Conservation (phyloP, 805 yeast genomes). For the Hanseniaspora lindneri region DNA sequence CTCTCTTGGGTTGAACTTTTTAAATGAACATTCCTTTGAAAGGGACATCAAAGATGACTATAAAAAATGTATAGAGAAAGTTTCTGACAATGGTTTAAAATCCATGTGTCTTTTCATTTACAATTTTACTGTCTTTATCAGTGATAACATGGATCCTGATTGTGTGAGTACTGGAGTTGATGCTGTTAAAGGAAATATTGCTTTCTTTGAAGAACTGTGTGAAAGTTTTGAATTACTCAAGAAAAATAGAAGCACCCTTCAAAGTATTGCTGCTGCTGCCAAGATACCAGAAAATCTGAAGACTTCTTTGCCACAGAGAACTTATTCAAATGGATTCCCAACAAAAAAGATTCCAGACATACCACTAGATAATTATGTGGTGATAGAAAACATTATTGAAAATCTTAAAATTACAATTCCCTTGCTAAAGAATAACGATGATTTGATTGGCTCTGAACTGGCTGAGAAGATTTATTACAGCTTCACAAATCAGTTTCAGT, state of each 20-base stretch:
- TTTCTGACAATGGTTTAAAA: too few species aligned
- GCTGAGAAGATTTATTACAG: background rate
- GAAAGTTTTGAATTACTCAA: background rate
- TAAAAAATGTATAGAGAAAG: background rate
- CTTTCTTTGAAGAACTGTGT: background rate
- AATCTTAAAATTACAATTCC: background rate
- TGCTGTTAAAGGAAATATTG: background rate
- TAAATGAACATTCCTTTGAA: conserved; percentile 18
- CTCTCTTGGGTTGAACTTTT: conserved; percentile 17
- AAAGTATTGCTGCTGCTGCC: background rate
- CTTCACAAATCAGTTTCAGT: conserved; percentile 2
- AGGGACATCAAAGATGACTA: conserved; percentile 17
- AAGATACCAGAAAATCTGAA: background rate
- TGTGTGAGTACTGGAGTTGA: too few species aligned
- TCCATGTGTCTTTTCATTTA: background rate
- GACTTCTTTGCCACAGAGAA: background rate
- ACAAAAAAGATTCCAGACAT: background rate
- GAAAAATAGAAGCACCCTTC: too few species aligned
- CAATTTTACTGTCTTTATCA: background rate
- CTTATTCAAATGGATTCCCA: conserved; percentile 3
- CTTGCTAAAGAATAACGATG: background rate
- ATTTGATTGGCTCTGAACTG: background rate
- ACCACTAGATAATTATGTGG: background rate
- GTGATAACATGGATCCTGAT: background rate
- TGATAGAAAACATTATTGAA: background rate